Conservation (phyloP, 2,329 filamentous ascomycete species). For the Sporothrix globosa region DNA sequence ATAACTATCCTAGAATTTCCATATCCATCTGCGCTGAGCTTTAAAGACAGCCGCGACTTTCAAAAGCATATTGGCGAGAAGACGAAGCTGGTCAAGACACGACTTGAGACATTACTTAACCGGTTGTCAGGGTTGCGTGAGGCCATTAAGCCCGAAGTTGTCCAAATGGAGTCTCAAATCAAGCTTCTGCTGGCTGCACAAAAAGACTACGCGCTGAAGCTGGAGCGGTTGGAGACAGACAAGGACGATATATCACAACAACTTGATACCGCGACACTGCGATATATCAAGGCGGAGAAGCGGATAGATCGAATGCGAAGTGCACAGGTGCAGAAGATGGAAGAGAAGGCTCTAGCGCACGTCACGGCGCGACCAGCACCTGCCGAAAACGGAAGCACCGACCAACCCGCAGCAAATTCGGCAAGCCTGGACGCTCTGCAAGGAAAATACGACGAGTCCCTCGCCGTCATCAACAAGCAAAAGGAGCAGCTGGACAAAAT, state of each 20-base stretch:
- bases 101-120: constrained; percentile 70
- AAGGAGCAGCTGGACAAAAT: constrained; percentile 85
- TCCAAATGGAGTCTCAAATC: constrained; percentile 74
- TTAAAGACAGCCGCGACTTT: constrained; percentile 71
- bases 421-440: constrained; percentile 68
- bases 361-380: constrained; percentile 53
- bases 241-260: constrained; percentile 85
- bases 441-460: constrained; percentile 74
- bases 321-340: constrained; percentile 84
- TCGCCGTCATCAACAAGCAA: constrained; percentile 76
- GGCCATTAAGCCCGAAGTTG: constrained; percentile 66
- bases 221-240: constrained; percentile 74
- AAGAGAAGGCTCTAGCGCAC: constrained; percentile 81
- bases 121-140: constrained; percentile 57
- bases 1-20: constrained; percentile 49
- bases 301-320: constrained; percentile 89
- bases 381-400: constrained; percentile 57
- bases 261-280: constrained; percentile 82
- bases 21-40: constrained; percentile 62
- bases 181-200: constrained; percentile 76
- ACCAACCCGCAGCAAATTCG: constrained; percentile 53
- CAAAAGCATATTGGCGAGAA: constrained; percentile 78
- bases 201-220: constrained; percentile 76
- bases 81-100: constrained; percentile 73
- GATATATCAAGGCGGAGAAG: constrained; percentile 95